Percentiles rank a stretch among this genome's conserved stretches.
These are phyloP conservation scores for Carex littledalei DNA, from an alignment of 176 grass and related monocot genomes.

Conservation along the genomic window DNA sequence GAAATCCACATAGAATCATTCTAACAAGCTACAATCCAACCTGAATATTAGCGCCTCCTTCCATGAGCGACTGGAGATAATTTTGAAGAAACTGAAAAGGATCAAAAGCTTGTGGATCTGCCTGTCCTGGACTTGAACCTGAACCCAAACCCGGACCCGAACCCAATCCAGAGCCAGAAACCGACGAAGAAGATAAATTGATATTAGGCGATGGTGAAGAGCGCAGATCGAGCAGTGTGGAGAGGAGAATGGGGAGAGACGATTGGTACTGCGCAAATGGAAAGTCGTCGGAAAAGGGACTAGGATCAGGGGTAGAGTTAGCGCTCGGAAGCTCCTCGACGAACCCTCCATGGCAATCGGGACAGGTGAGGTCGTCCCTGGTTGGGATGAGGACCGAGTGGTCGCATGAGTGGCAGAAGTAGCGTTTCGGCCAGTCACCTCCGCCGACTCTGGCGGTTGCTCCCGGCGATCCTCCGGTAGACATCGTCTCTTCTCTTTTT, in stretches of 20 bases:
- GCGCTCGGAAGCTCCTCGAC: constrained; percentile 73
- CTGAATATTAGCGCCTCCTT: constrained; percentile 74
- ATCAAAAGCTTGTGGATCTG: constrained; percentile 61
- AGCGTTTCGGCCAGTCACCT: constrained; percentile 50
- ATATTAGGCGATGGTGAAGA: constrained; percentile 13
- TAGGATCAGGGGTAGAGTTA: constrained; percentile 53
- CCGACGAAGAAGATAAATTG: constrained; percentile 29
- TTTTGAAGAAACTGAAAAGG: constrained; percentile 59
- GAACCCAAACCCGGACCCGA: constrained; percentile 17
- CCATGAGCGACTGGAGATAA: constrained; percentile 55
- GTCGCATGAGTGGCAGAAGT: constrained; percentile 89
- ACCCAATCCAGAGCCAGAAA: constrained; percentile 17
- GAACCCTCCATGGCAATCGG: constrained; percentile 80
- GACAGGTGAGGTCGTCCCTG: constrained; percentile 56
- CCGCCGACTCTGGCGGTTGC: constrained; percentile 31
- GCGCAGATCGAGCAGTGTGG: constrained; percentile 34
- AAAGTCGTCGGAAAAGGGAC: constrained; percentile 33
- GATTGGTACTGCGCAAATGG: constrained; percentile 14
- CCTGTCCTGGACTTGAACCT: constrained; percentile 34
- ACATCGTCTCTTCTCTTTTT: constrained; percentile 5
- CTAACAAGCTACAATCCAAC: not conserved
- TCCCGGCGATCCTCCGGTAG: constrained; percentile 48
- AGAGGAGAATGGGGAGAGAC: constrained; percentile 27
- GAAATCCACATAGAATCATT: not conserved
- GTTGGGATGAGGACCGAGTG: constrained; percentile 61